Evolutionary conservation across 305 asterid genomes (phyloP).

Genomic region (Andrographis paniculata): DNA sequence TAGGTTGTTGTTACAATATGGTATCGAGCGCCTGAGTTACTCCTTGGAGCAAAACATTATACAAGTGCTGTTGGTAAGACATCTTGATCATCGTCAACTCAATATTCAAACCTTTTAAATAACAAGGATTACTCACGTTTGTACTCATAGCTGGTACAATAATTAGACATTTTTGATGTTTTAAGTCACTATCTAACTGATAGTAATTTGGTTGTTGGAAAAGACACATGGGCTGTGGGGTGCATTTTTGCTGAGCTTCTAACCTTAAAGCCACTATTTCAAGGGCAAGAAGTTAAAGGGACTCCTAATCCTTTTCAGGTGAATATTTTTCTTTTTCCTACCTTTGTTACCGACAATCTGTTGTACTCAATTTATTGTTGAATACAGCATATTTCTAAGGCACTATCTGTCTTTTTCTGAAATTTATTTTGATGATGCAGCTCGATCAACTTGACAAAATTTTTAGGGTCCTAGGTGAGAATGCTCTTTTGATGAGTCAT

Average conservation of each 20-base stretch:
- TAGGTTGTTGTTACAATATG: constrained; percentile 99
- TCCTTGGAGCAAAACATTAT: constrained; percentile 94
- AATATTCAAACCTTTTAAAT: constrained; percentile 19
- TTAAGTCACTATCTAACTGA: not conserved
- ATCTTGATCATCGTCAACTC: constrained; percentile 13
- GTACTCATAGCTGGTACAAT: too few relatives aligned
- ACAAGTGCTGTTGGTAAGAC: constrained; percentile 96
- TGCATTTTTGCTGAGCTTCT: constrained; percentile 99
- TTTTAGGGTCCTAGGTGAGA: constrained; percentile 91
- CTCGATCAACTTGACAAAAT: constrained; percentile 99
- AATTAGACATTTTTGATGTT: too few relatives aligned
- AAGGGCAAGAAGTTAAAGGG: constrained; percentile 99
- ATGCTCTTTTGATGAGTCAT: constrained; percentile 19
- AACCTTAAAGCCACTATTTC: constrained; percentile 93
- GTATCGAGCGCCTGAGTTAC: constrained; percentile 99
- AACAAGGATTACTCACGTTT: not conserved
- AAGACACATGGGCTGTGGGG: constrained; percentile 99
- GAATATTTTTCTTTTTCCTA: constrained; percentile 20
- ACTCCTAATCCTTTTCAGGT: constrained; percentile 97
- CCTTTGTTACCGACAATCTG: not conserved
- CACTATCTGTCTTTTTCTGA: constrained; percentile 19
- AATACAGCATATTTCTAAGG: constrained; percentile 7
- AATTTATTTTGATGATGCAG: constrained; percentile 41
- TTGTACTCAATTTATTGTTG: constrained; percentile 3
- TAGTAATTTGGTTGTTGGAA: constrained; percentile 20